Evolutionary conservation across 1,284 basidiomycete species (phyloP).

Genomic region (Sporisorium scitamineum): DNA sequence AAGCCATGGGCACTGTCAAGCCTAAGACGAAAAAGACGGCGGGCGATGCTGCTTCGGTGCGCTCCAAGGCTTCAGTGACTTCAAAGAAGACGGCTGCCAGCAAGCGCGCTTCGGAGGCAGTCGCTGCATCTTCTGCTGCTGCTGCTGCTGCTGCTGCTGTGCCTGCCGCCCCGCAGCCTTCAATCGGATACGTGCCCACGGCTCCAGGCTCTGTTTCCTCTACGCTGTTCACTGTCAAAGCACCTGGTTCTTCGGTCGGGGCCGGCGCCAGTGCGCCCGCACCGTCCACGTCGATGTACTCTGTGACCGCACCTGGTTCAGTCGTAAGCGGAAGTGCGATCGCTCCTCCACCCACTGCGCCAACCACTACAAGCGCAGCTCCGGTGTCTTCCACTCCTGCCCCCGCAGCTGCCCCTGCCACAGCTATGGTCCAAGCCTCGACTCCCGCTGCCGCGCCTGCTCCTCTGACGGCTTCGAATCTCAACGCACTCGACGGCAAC

Average conservation of each 20-base stretch:
- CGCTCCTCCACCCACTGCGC: constrained; percentile 2
- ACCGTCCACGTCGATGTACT: constrained; percentile 40
- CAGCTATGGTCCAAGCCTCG: constrained; percentile 2
- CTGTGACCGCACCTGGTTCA: constrained; percentile 34
- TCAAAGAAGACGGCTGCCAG: constrained; percentile 29
- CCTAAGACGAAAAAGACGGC: constrained; percentile 35
- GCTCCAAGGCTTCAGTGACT: constrained; percentile 31
- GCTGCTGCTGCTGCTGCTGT: constrained; percentile 10
- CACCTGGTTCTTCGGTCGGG: constrained; percentile 37
- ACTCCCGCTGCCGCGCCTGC: constrained; percentile 17
- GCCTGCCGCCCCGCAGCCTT: constrained; percentile 18
- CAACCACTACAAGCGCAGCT: constrained; percentile 3
- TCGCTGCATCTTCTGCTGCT: not conserved
- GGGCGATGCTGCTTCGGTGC: constrained; percentile 32
- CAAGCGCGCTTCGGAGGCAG: constrained; percentile 13
- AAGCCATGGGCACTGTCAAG: constrained; percentile 56
- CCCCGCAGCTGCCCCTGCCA: not conserved
- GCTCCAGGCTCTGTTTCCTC: constrained; percentile 44
- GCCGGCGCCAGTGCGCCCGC: constrained; percentile 8
- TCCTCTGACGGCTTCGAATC: constrained; percentile 36
- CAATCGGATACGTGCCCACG: constrained; percentile 33
- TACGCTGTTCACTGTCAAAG: constrained; percentile 34
- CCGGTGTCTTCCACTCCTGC: not conserved
- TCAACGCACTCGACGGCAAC: constrained; percentile 29
- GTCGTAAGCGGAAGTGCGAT: constrained; percentile 18